Conservation (phyloP, 257 asterid genomes). For the Nicotiana paniculata region DNA sequence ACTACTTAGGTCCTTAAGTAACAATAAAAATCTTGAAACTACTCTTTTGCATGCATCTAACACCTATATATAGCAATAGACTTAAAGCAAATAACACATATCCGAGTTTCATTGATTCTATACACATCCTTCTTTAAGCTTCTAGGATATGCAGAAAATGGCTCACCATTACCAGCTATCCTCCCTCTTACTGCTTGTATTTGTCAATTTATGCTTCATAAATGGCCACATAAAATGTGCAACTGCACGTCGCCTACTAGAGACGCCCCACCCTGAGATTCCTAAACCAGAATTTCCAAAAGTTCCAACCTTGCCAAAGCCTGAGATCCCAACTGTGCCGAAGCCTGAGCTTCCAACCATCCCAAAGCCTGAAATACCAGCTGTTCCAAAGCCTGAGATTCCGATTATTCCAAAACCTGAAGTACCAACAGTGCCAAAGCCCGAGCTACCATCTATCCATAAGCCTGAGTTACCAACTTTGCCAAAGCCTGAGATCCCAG, state of each 20-base stretch:
- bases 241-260: conserved; percentile 25
- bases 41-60: not conserved
- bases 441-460: not conserved
- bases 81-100: not conserved
- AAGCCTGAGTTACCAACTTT: not conserved
- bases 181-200: not conserved
- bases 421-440: not conserved
- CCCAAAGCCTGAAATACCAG: conserved; percentile 24
- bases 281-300: not conserved
- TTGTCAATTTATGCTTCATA: conserved; percentile 1
- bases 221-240: conserved; percentile 11
- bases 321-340: not conserved
- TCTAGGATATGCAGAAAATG: not conserved
- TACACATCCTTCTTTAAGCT: not conserved
- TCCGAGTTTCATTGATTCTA: not conserved
- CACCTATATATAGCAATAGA: not conserved
- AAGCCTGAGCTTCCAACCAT: conserved; percentile 18
- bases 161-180: not conserved
- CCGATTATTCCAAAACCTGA: conserved; percentile 5
- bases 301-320: not conserved
- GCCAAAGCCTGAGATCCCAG: not conserved
- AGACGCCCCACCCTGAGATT: not conserved
- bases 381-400: conserved; percentile 5
- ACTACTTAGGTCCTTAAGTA: not conserved
- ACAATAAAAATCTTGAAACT: not conserved